phyloP scores from a whole-genome alignment of 805 yeast genomes.

The Saccharomycopsis sp. region DNA sequence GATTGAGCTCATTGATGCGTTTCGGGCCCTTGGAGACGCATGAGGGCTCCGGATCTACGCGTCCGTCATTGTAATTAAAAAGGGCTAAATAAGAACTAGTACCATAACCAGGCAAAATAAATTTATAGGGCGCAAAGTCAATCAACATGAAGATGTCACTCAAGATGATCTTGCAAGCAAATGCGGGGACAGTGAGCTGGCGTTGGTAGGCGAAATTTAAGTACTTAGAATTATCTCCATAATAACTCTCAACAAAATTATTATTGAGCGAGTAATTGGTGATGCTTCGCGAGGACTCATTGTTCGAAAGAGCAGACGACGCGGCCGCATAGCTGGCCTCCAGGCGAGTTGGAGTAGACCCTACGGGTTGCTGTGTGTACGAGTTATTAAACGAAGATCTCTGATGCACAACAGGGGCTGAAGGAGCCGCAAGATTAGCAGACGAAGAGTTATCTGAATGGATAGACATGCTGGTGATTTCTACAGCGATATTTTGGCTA shows the following conservation, averaged over 20 bases:
- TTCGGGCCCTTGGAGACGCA: no score
- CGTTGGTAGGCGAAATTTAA: not conserved
- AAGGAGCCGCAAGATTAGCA: not conserved
- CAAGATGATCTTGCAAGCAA: not conserved
- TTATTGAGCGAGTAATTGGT: not conserved
- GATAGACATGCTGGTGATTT: not conserved
- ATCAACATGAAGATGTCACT: not conserved
- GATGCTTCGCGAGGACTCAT: not conserved
- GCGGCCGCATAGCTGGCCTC: no score
- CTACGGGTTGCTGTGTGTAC: not conserved
- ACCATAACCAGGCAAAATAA: not conserved
- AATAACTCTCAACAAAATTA: not conserved
- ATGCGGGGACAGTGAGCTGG: not conserved
- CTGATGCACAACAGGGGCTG: not conserved
- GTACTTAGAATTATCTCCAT: not conserved
- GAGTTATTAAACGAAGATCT: not conserved
- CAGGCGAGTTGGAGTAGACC: not conserved
- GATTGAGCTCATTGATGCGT: not conserved
- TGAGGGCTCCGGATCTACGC: no score
- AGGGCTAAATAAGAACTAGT: not conserved
- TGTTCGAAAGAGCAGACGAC: not conserved
- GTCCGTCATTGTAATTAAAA: not conserved
- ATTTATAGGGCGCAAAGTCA: not conserved
- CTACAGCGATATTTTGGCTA: not conserved
- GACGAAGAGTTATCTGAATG: not conserved